Conservation (phyloP, 805 yeast species). For the Suhomyces vadensis region DNA sequence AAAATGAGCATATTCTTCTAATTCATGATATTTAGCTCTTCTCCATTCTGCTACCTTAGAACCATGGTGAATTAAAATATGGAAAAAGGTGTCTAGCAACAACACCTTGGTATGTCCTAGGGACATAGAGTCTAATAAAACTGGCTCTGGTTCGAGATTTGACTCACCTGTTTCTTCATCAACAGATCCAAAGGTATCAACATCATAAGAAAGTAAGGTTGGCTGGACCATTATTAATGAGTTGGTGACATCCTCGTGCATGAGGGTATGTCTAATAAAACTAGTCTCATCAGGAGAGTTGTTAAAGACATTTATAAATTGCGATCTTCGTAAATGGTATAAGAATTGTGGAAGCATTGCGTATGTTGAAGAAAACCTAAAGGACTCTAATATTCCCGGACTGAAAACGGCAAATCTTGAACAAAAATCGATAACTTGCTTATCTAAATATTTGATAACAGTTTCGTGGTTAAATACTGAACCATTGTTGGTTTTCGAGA, state of each 20-base stretch:
- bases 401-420: conserved; percentile 49
- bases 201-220: conserved; percentile 57
- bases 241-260: conserved; percentile 61
- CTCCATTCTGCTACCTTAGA: conserved; percentile 67
- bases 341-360: conserved; percentile 66
- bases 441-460: conserved; percentile 53
- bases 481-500: conserved; percentile 15
- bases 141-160: conserved; percentile 57
- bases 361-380: conserved; percentile 50
- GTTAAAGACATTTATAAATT: conserved; percentile 63
- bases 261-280: conserved; percentile 60
- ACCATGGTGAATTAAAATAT: conserved; percentile 68
- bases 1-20: conserved; percentile 59
- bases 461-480: conserved; percentile 23
- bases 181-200: conserved; percentile 41
- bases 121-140: conserved; percentile 62
- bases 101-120: conserved; percentile 57
- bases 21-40: conserved; percentile 60
- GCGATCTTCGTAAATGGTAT: conserved; percentile 67
- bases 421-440: conserved; percentile 47
- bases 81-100: conserved; percentile 68
- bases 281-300: conserved; percentile 74
- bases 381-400: conserved; percentile 48
- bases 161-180: conserved; percentile 32
- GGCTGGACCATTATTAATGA: conserved; percentile 72